Percentiles rank a stretch among this genome's conserved stretches.
Conservation (phyloP, 768 basidiomycete species). For the Termitomyces sp. region DNA sequence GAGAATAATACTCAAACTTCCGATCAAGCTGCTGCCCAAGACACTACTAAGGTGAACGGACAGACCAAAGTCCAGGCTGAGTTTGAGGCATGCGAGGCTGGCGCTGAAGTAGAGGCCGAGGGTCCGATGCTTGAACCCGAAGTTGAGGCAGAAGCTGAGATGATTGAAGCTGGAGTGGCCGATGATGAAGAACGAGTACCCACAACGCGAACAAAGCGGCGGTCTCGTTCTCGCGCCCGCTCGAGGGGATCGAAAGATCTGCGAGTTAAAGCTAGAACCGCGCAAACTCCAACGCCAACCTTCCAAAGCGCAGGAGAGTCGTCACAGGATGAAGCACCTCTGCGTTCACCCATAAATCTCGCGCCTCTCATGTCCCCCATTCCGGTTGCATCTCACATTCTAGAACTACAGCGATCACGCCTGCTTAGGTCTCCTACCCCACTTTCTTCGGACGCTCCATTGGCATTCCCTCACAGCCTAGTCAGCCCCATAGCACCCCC, state of each 20-base stretch:
- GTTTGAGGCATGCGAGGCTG: constrained; percentile 2
- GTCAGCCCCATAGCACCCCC: constrained; percentile 63
- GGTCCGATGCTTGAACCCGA: constrained; percentile 12
- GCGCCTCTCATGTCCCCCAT: constrained; percentile 38
- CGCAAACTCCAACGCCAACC: constrained; percentile 40
- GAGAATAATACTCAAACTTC: constrained; percentile 18
- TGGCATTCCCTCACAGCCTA: constrained; percentile 61
- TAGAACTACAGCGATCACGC: constrained; percentile 43
- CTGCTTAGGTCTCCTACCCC: constrained; percentile 49
- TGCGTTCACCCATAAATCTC: constrained; percentile 27
- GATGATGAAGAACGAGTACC: constrained; percentile 40
- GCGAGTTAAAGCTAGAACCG: constrained; percentile 50
- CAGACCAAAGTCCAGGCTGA: constrained; percentile 4
- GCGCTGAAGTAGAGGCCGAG: constrained; percentile 10
- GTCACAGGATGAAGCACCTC: constrained; percentile 58
- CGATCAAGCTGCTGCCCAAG: constrained; percentile 3
- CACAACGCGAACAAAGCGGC: constrained; percentile 50
- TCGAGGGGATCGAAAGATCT: constrained; percentile 74
- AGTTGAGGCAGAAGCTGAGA: constrained; percentile 24
- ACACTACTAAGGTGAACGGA: neutral
- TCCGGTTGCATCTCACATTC: constrained; percentile 43
- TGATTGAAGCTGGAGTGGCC: constrained; percentile 29
- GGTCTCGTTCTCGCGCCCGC: constrained; percentile 72
- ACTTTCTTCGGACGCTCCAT: constrained; percentile 44
- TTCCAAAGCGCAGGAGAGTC: constrained; percentile 55